phyloP scores from a whole-genome alignment of 2,329 filamentous ascomycete species.

The Sporothrix inflata region DNA sequence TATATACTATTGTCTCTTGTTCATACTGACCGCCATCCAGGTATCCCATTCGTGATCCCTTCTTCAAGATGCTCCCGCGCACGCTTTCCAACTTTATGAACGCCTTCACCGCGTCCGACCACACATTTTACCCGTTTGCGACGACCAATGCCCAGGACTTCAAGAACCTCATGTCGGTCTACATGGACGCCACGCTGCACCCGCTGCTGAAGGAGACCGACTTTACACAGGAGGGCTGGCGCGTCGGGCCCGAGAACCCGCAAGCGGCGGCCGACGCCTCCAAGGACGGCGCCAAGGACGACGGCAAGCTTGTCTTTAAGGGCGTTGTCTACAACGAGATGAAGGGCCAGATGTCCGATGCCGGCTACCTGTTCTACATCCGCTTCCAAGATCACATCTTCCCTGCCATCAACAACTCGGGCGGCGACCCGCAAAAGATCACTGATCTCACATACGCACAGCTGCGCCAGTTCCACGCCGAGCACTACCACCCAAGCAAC shows the following conservation, averaged over 20 bases:
- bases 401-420: slow-evolving; percentile 93
- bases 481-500: slow-evolving; percentile 97
- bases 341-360: slow-evolving; percentile 99
- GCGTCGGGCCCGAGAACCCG: slow-evolving; percentile 89
- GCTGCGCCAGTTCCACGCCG: slow-evolving; percentile 81
- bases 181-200: slow-evolving; percentile 90
- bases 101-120: slow-evolving; percentile 92
- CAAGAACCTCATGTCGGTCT: slow-evolving; percentile 93
- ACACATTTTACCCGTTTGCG: slow-evolving; percentile 97
- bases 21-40: slow-evolving; percentile 47
- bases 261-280: slow-evolving; percentile 48
- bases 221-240: slow-evolving; percentile 96
- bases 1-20: background rate
- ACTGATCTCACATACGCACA: slow-evolving; percentile 93
- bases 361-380: slow-evolving; percentile 94
- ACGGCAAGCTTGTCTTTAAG: slow-evolving; percentile 84
- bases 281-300: slow-evolving; percentile 47
- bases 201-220: slow-evolving; percentile 88
- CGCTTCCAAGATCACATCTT: slow-evolving; percentile 93
- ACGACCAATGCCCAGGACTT: slow-evolving; percentile 96
- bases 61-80: slow-evolving; percentile 99
- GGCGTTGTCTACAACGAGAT: slow-evolving; percentile 99
- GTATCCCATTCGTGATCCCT: slow-evolving; percentile 96
- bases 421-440: slow-evolving; percentile 94
- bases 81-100: slow-evolving; percentile 99